Conservation (phyloP, 495 filamentous ascomycete genomes). For the Saxophila tyrrhenica region DNA sequence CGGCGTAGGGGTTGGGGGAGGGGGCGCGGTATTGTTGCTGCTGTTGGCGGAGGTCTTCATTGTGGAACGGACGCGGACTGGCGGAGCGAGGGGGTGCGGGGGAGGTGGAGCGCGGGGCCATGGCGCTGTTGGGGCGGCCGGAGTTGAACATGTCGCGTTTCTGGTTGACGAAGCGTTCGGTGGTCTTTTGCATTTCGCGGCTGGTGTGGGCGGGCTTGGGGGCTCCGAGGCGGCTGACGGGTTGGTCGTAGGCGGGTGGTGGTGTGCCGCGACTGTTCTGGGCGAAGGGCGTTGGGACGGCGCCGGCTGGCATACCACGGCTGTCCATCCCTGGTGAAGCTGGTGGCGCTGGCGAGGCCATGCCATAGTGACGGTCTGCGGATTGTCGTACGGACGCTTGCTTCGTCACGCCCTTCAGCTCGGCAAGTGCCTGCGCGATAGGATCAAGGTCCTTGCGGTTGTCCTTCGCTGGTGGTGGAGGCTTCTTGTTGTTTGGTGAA, state of each 20-base stretch:
- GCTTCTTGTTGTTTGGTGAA: constrained; percentile 49
- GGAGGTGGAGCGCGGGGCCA: constrained; percentile 11
- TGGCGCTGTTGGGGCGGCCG: constrained; percentile 8
- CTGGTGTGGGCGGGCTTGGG: constrained; percentile 88
- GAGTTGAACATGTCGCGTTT: constrained; percentile 61
- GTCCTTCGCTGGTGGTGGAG: constrained; percentile 31
- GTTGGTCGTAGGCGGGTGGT: constrained; percentile 71
- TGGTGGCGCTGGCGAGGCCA: constrained; percentile 63
- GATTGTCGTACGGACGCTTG: constrained; percentile 68
- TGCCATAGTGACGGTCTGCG: constrained; percentile 85
- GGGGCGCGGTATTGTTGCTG: constrained; percentile 26
- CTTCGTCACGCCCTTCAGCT: constrained; percentile 78
- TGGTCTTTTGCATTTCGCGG: constrained; percentile 85
- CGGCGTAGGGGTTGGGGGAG: constrained; percentile 22
- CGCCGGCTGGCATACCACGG: constrained; percentile 39
- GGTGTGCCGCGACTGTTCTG: constrained; percentile 46
- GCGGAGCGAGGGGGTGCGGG: constrained; percentile 22
- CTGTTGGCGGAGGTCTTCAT: constrained; percentile 32
- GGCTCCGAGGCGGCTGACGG: constrained; percentile 69
- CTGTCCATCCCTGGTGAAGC: constrained; percentile 20
- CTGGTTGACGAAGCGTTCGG: constrained; percentile 73
- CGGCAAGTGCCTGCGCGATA: constrained; percentile 83
- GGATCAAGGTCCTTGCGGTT: constrained; percentile 58
- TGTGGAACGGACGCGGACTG: constrained; percentile 25
- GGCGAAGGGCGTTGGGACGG: constrained; percentile 39